Percentiles rank a stretch among this genome's conserved stretches.
Conservation (phyloP, 768 basidiomycete species). For the Hirschioporus abietinus region DNA sequence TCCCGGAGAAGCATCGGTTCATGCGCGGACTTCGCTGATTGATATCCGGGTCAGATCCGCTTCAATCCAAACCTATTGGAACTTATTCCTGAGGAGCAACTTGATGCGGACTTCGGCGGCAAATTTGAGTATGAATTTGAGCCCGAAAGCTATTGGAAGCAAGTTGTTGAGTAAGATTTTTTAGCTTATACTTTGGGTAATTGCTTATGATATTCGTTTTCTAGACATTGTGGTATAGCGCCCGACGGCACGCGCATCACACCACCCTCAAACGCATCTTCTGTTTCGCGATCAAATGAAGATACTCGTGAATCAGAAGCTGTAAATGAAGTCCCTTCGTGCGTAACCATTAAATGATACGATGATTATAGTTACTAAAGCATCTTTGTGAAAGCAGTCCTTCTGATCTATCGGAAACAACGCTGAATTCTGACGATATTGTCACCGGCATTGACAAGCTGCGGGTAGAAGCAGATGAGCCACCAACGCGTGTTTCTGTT, state of each 20-base stretch:
- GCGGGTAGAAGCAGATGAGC: background rate
- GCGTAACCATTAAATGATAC: background rate
- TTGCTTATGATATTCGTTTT: background rate
- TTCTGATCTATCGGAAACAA: background rate
- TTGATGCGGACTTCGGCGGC: constrained; percentile 83
- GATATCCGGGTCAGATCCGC: constrained; percentile 53
- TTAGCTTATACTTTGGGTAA: background rate
- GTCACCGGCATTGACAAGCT: background rate
- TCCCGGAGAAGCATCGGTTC: background rate
- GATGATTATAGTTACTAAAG: too few relatives aligned
- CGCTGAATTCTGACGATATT: background rate
- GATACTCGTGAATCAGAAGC: background rate
- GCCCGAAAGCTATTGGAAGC: constrained; percentile 70
- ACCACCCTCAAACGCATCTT: background rate
- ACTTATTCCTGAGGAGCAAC: constrained; percentile 66
- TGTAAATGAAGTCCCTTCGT: background rate
- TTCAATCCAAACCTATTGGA: constrained; percentile 82
- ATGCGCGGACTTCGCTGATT: background rate
- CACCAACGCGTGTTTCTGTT: background rate
- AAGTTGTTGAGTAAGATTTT: constrained; percentile 55
- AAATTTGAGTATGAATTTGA: constrained; percentile 71
- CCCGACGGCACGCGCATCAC: constrained; percentile 35
- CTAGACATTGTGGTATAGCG: constrained; percentile 52
- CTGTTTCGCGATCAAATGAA: background rate
- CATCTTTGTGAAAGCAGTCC: background rate